Percentiles rank a stretch among this genome's conserved stretches.
phyloP scores from a whole-genome alignment of 805 yeast genomes.

The Ascoidea tarda region DNA sequence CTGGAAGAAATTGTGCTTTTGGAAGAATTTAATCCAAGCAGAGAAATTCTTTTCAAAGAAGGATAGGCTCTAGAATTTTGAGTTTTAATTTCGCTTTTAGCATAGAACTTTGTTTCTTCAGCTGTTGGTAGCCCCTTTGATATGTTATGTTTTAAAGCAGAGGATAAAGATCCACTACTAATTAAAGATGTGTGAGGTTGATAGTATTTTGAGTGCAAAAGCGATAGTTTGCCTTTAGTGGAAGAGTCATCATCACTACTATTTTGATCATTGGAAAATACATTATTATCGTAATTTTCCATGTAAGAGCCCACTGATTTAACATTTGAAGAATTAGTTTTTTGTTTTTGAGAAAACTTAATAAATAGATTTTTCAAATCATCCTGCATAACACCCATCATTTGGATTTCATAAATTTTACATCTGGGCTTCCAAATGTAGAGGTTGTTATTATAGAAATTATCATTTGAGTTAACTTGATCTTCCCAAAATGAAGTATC shows the following conservation, averaged over 20 bases:
- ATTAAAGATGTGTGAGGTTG: neutral
- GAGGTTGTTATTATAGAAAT: constrained; percentile 2
- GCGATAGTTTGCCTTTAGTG: neutral
- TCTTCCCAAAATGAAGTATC: constrained; percentile 87
- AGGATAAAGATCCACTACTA: neutral
- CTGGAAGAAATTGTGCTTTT: too few species aligned
- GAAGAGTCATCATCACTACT: neutral
- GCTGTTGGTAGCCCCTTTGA: neutral
- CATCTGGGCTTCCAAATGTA: constrained; percentile 84
- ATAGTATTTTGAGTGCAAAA: neutral
- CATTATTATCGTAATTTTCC: constrained; percentile 49
- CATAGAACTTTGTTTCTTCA: neutral
- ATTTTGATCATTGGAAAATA: constrained; percentile 22
- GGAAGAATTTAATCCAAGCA: too few species aligned
- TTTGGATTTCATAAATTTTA: constrained; percentile 86
- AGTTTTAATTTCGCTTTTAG: neutral
- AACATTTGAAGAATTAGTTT: constrained; percentile 10
- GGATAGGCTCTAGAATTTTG: neutral
- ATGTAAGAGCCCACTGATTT: constrained; percentile 41
- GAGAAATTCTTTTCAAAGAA: neutral
- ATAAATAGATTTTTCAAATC: constrained; percentile 31
- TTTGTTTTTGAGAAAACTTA: too few species aligned
- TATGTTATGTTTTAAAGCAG: neutral
- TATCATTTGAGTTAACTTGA: constrained; percentile 21
- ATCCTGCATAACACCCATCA: constrained; percentile 97